Evolutionary conservation across 305 asterid species (phyloP), one percentile per base, ranked within the genome.

Genomic region (Ruellia speciosa): DNA sequence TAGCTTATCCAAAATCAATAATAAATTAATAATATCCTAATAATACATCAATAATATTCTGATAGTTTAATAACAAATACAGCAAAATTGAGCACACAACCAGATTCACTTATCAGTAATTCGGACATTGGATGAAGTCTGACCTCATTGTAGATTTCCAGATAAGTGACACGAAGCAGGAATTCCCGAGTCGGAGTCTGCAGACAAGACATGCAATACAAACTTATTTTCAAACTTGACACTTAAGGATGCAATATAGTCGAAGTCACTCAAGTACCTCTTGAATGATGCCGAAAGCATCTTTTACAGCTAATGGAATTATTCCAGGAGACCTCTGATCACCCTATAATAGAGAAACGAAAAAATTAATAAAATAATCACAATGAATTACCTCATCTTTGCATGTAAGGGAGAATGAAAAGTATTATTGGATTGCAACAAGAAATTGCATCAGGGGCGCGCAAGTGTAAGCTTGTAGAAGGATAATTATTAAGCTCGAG

Each of bases 281-380:
- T 74, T 93, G 99, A 68, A 93, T 93, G 62, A 93, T 89, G 72
- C 96, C 75, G 80, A 89, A 89, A 71, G 93, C 96, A 70, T 93
- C 99, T 83, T 93, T 93, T 72, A 93, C 97, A 52, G 99, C 95
- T 85, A 93, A 72, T 8, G 99, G 95, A 66, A 93, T 89, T 70
- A 83, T 81, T 61, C 99, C 97, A 76, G 99, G 99, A 75, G 99
- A 92, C 75, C 99, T 81, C 75, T 92, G 97, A 84, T 92, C 99
- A 72, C 99, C 99, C 99, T 92, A 71, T 66, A 50, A 66, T n/a
- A 52, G 49, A 69, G 49, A 58, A 62, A 4, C 3, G 11, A 9
- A 34, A 54, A 28, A 31, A 0, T 18, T 19, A 35, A 14, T 63
- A 63, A 63, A 17, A 31, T 13, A 56, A 52, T 47, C 63, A 58